Base-by-base conservation (phyloP, 129 eudicot genomes). In the Centaurea solstitialis region DNA sequence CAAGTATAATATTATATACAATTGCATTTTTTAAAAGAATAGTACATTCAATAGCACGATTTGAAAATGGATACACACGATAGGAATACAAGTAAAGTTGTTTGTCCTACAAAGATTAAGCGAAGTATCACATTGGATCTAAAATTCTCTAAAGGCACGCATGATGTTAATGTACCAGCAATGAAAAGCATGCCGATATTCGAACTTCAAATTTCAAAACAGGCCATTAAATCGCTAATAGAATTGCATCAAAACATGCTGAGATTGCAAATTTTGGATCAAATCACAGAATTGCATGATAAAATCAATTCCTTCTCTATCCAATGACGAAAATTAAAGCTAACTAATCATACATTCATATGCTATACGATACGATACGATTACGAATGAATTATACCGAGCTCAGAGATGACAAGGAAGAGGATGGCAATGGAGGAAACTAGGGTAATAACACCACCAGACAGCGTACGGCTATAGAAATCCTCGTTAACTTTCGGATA, bases 401-500 rank as follows among this genome's bases (percentile, higher is more conserved):
- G 87, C 83, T 93, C 97, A 37, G 91, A 88, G 92, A 88, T 65
- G 82, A 93, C 80, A 66, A 93, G 96, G 75, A 90, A 57, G 75
- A 88, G 75, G 83, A 93, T 93, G 43, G 88, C 75, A 45, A 93
- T 53, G 67, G 96, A 87, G 78, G 97, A 88, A 45, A 84, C 84
- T 33, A 93, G 81, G 57, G 97, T 93, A 74, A 93, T 88, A 57
- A 93, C 72, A 65, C 97, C 97, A 41, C 96, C 97, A 72, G 96
- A 93, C 5, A 93, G 90, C 45, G 91, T 86, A 39, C 97, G 91
- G 84, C 88, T 93, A 73, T 86, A 93, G 86, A 93, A 93, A 93
- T 93, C 97, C 81, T 93, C 97, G 84, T 93, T 93, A 71, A 93
- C 70, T 79, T 93, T 93, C 7, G 97, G 97, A 73, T 93, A 93